Conservation (phyloP, 2,329 filamentous ascomycete species). For the Aspergillus amoenus region DNA sequence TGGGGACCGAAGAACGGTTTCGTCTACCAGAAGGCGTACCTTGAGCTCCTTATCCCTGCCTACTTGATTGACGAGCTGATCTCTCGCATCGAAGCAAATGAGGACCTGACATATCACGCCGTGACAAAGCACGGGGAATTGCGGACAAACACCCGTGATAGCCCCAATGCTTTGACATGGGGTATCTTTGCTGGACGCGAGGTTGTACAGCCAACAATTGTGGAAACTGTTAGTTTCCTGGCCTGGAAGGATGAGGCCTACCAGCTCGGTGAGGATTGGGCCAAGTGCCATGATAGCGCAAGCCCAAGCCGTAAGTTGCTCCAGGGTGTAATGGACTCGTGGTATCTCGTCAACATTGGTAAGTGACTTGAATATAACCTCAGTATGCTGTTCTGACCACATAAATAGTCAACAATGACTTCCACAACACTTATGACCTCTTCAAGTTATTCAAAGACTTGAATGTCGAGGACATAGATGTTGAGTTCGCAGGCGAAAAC, state of each 20-base stretch:
- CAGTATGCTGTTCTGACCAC: slow-evolving; percentile 21
- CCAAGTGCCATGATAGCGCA: slow-evolving; percentile 76
- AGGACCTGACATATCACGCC: slow-evolving; percentile 89
- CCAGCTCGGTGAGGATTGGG: slow-evolving; percentile 89
- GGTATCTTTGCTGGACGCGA: slow-evolving; percentile 98
- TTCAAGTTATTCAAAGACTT: slow-evolving; percentile 85
- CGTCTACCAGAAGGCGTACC: slow-evolving; percentile 97
- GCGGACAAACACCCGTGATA: slow-evolving; percentile 77
- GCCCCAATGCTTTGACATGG: slow-evolving; percentile 98
- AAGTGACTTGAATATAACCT: slow-evolving; percentile 38
- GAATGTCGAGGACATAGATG: slow-evolving; percentile 37
- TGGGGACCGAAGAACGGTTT: slow-evolving; percentile 96
- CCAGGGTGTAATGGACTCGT: slow-evolving; percentile 79
- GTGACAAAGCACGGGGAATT: slow-evolving; percentile 81
- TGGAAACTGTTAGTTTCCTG: slow-evolving; percentile 94
- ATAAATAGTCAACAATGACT: slow-evolving; percentile 85
- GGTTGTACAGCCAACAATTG: slow-evolving; percentile 99
- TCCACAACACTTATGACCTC: slow-evolving; percentile 78
- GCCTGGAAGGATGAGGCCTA: slow-evolving; percentile 99
- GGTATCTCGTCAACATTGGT: slow-evolving; percentile 96
- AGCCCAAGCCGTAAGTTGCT: slow-evolving; percentile 79
- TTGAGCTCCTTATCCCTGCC: slow-evolving; percentile 85
- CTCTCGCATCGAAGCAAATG: slow-evolving; percentile 71
- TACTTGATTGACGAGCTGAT: slow-evolving; percentile 76
- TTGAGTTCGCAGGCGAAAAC: slow-evolving; percentile 26